phyloP scores from a whole-genome alignment of 768 basidiomycete genomes.

The Clitopilus passeckerianus region DNA sequence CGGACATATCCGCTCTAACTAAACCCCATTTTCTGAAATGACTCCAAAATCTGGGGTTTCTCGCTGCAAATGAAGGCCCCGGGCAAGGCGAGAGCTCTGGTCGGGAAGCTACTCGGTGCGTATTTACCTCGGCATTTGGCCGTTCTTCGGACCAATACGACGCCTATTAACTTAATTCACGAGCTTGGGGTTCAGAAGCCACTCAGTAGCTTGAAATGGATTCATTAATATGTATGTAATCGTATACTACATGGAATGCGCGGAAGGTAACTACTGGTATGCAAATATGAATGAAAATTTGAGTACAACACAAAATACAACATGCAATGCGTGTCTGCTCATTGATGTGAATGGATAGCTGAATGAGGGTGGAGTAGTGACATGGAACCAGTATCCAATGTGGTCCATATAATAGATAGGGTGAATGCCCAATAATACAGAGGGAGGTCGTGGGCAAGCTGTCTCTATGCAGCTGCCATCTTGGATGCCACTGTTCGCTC shows the following conservation, averaged over 20 bases:
- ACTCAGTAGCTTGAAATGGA: not conserved
- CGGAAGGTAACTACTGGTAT: not conserved
- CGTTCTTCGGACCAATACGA: not conserved
- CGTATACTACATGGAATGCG: not conserved
- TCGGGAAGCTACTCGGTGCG: not conserved
- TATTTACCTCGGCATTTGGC: not conserved
- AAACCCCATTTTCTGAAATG: not conserved
- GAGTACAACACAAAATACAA: not conserved
- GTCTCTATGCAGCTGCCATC: conserved; percentile 69
- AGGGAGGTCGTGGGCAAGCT: not conserved
- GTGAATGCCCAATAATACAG: not conserved
- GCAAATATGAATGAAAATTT: not conserved
- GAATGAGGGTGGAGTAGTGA: conserved; percentile 2
- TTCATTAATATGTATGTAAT: not conserved
- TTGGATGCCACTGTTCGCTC: conserved; percentile 85
- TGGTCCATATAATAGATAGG: conserved; percentile 1
- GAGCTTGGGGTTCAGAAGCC: not conserved
- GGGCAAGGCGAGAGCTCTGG: not conserved
- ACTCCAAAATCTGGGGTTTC: not conserved
- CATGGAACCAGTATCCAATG: conserved; percentile 2
- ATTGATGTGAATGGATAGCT: not conserved
- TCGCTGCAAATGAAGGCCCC: not conserved
- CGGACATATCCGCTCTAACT: not conserved
- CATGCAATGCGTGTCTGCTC: not conserved
- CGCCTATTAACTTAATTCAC: not conserved